Evolutionary conservation across 768 basidiomycete species (phyloP), one percentile per base, ranked within the genome.

Genomic region (Pholiota microspora): DNA sequence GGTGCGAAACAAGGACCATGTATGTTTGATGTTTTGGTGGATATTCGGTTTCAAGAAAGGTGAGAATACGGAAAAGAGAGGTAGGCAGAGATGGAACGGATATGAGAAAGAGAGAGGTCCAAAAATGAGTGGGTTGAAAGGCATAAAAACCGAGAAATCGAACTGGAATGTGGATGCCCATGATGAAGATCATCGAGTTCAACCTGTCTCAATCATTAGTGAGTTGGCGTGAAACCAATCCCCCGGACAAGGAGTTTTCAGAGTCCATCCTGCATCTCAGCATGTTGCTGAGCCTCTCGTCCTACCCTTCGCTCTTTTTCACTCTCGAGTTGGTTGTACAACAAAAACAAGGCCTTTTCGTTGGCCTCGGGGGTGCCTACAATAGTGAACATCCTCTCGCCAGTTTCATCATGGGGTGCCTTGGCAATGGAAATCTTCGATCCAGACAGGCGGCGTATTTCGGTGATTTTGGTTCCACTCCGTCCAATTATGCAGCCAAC

Each of bases 321-420:
- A 68, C 86, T 94, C 76, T 97, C 95, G 59, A 96, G 77, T 69
- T 97, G 96, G 66, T 96, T 94, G 75, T 98, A 99, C 58, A 99
- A 81, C 56, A 99, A 76, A 80, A 96, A 98, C 55, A 99, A 76
- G 2, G 97, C 97, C 74, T 98, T 96, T 75, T 99, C 96, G 71
- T 97, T 98, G 62, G 92, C 89, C 72, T 94, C 92, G 45, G 93
- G 90, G 10, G 94, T 94, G 52, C 97, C 97, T 45, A 97, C 81
- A 69, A 99, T 98, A 58, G 97, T 94, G 77, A 99, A 99, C 96
- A 99, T 98, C 62, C 97, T 83, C 77, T 99, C 97, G 65, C 96
- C 97, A 36, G 95, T 94, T 66, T 98, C 97, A 65, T 98, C 97
- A 67, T 98, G 97, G n/a, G 97, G 94, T 46, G 92, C 89, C 74